A percentile compares a stretch with the other conserved stretches of the same genome.
Evolutionary conservation across 2,329 filamentous ascomycete genomes (phyloP).

Genomic region (Gremmenia infestans): DNA sequence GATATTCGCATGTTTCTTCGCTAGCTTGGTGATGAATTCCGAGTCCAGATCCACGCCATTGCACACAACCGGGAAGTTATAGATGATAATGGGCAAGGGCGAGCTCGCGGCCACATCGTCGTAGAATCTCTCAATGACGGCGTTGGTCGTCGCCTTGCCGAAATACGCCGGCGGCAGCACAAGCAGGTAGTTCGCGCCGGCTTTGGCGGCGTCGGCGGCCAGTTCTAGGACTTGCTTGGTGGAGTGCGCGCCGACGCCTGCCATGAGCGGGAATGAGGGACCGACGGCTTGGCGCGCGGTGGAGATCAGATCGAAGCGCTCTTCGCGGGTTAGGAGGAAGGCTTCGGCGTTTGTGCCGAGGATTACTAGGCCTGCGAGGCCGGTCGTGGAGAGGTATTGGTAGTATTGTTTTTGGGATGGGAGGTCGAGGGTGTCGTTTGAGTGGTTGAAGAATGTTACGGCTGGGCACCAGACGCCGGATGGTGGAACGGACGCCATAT

Average conservation of each 20-base stretch:
- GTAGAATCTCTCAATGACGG: conserved; percentile 44
- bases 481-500: conserved; percentile 8
- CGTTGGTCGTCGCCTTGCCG: conserved; percentile 43
- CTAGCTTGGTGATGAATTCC: conserved; percentile 43
- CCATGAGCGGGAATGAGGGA: conserved; percentile 44
- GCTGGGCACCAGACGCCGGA: conserved; percentile 43
- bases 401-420: conserved; percentile 41
- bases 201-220: conserved; percentile 40
- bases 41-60: conserved; percentile 52
- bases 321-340: conserved; percentile 44
- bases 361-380: conserved; percentile 43
- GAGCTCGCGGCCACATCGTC: conserved; percentile 37
- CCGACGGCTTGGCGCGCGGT: conserved; percentile 42
- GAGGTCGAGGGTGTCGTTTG: conserved; percentile 39
- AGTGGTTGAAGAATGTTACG: conserved; percentile 44
- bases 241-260: conserved; percentile 45
- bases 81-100: conserved; percentile 44
- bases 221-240: conserved; percentile 45
- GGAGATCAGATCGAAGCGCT: conserved; percentile 39
- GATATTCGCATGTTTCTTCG: conserved; percentile 42
- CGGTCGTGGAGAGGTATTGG: conserved; percentile 40
- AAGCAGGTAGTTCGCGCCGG: conserved; percentile 45
- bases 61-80: conserved; percentile 51
- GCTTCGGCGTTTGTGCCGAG: conserved; percentile 46
- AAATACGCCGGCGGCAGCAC: conserved; percentile 47